Evolutionary conservation across 257 asterid species (phyloP).

Genomic region (Agastache rugosa): DNA sequence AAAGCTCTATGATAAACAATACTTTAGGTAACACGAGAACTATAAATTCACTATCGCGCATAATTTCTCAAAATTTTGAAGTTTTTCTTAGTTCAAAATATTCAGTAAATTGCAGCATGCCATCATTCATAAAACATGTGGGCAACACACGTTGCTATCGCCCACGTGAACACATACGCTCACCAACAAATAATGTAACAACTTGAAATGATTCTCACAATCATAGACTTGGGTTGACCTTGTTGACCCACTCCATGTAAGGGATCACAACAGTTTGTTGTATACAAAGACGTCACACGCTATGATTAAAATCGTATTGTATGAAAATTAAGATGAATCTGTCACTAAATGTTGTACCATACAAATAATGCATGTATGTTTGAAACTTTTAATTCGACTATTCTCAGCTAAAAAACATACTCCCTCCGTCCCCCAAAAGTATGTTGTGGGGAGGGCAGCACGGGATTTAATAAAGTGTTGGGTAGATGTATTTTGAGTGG

Average conservation of each 20-base stretch:
- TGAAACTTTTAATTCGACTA: constrained; percentile 3
- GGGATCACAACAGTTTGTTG: constrained; percentile 50
- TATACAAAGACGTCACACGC: constrained; percentile 25
- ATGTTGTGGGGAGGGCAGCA: too few relatives aligned
- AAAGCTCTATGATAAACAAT: not conserved
- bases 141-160: constrained; percentile 49
- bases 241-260: constrained; percentile 45
- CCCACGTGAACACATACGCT: constrained; percentile 60
- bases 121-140: constrained; percentile 46
- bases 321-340: constrained; percentile 19
- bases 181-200: constrained; percentile 46
- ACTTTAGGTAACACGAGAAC: not conserved
- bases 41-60: not conserved
- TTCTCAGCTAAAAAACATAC: constrained; percentile 20
- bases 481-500: too few relatives aligned
- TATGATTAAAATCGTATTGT: constrained; percentile 6
- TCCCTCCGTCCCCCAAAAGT: too few relatives aligned
- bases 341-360: not conserved
- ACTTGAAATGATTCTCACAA: constrained; percentile 41
- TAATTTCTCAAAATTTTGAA: not conserved
- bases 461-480: too few relatives aligned
- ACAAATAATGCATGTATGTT: constrained; percentile 22
- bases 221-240: constrained; percentile 54
- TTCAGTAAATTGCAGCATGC: constrained; percentile 24
- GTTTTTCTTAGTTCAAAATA: not conserved